phyloP scores from a whole-genome alignment of 345 rosid species.

The Rhizophora apiculata region DNA sequence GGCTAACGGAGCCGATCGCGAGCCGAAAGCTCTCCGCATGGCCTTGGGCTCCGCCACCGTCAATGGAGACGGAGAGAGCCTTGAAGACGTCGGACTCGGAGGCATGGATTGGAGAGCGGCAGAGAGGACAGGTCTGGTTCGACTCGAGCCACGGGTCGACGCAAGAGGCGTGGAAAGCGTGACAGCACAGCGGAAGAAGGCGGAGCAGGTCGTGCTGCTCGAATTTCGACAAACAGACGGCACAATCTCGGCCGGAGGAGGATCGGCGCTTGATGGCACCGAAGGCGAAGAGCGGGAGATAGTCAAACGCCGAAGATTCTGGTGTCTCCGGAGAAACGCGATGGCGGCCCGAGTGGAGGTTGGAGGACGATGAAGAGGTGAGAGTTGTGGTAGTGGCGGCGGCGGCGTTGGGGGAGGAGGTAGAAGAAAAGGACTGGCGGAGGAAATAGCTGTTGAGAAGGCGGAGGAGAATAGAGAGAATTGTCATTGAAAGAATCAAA shows the following conservation, averaged over 20 bases:
- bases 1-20: slow-evolving; percentile 90
- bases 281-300: slow-evolving; percentile 78
- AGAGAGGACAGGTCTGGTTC: slow-evolving; percentile 84
- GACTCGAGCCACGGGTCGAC: slow-evolving; percentile 74
- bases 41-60: background rate
- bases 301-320: slow-evolving; percentile 39
- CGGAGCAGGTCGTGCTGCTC: slow-evolving; percentile 74
- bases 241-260: slow-evolving; percentile 54
- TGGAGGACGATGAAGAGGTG: slow-evolving; percentile 21
- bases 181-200: slow-evolving; percentile 81
- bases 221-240: slow-evolving; percentile 80
- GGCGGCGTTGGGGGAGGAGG: slow-evolving; percentile 9
- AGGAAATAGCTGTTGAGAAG: slow-evolving; percentile 57
- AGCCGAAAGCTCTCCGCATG: slow-evolving; percentile 62
- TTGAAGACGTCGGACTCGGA: slow-evolving; percentile 62
- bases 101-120: slow-evolving; percentile 69
- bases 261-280: slow-evolving; percentile 66
- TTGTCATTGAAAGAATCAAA: slow-evolving; percentile 45
- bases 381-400: slow-evolving; percentile 25
- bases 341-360: slow-evolving; percentile 27
- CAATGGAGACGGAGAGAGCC: slow-evolving; percentile 29
- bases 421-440: slow-evolving; percentile 30
- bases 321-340: slow-evolving; percentile 52
- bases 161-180: slow-evolving; percentile 81
- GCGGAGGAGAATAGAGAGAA: slow-evolving; percentile 68